Evolutionary conservation across 2,329 filamentous ascomycete species (phyloP), one percentile per base, ranked within the genome.

Genomic region (Pseudocercospora pini-densiflorae): DNA sequence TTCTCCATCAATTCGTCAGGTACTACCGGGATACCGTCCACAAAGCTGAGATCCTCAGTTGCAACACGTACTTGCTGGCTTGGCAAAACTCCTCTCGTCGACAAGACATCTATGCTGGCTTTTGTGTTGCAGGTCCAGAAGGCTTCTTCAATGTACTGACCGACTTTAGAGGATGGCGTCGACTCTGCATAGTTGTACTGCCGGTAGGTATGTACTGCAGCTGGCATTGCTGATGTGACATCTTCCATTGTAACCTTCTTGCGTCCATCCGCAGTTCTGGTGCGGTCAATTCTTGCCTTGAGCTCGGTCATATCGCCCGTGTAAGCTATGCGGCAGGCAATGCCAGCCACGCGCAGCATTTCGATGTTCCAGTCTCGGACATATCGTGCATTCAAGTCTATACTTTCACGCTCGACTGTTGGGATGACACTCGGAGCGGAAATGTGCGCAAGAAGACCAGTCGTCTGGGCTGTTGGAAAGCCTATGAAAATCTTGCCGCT

Each of bases 391-490:
- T 99, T 98, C 69, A 99, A 84, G 78, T 99, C 95, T 65, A 99
- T 97, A 62, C 93, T 95, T 77, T 99, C 95, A 76, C 95, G 89
- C 79, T 99, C 95, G 2, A 99, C 96, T 0, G 95, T 99, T 0
- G 95, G 95, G 64, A 99, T 99, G 14, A 99, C 90, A 0, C 94
- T 97, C 0, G 94, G 95, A 0, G 95, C 95, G 12, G 94, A 98
- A 31, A 99, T 91, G 78, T 99, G 95, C 77, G 96, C 91, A 16
- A 94, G 92, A 29, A 94, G 89, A 62, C 94, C 95, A 0, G 96
- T 99, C 0, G 95, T 99, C 81, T 99, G 95, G 72, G 94, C 94
- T 1, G 95, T 99, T 2, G 95, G 94, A 76, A 99, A 99, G 0
- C 95, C 95, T 75, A 99, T 99, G 75, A 98, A 99, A 62, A 99